Base-by-base conservation (phyloP, 371 early-diverging fungal species). In the Rhizopus stolonifer region DNA sequence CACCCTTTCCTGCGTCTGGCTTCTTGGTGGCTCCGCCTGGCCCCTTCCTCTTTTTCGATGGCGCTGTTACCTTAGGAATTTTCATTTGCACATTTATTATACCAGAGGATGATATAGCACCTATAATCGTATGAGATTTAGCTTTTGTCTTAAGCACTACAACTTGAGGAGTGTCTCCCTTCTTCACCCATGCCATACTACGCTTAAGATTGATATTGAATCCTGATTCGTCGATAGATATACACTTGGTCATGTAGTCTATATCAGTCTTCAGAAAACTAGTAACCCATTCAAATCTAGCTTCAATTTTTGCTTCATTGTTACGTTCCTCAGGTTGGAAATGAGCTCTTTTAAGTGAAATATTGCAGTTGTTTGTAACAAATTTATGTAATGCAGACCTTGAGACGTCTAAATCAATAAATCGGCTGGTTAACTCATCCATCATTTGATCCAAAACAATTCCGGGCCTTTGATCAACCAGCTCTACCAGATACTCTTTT, bases 181-280 rank as follows among this genome's bases (percentile, higher is more conserved):
- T 24, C 26, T 46, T 40, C 2, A 39, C 45, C 47, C 58, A 51
- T 24, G 47, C 47, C 15, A 51, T 25, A 24, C 24, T 29, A 5
- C 32, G 58, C 8, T 58, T 59, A 53, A 59, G 40, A 18, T 53
- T 53, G 2, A 53, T 59, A 38, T 55, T 26, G n/a, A n/a, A n/a
- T n/a, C n/a, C n/a, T n/a, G n/a, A n/a, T n/a, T n/a, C n/a, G n/a
- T n/a, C n/a, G n/a, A n/a, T n/a, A n/a, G n/a, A n/a, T n/a, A n/a
- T n/a, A n/a, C n/a, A n/a, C n/a, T n/a, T n/a, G n/a, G n/a, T n/a
- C n/a, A n/a, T n/a, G n/a, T n/a, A n/a, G n/a, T n/a, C n/a, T n/a
- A n/a, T n/a, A n/a, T n/a, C n/a, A n/a, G n/a, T n/a, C n/a, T n/a
- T n/a, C n/a, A n/a, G n/a, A n/a, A n/a, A n/a, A n/a, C n/a, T n/a